phyloP scores from a whole-genome alignment of 352 stramenopile genomes.

The Phytophthora brassicae region DNA sequence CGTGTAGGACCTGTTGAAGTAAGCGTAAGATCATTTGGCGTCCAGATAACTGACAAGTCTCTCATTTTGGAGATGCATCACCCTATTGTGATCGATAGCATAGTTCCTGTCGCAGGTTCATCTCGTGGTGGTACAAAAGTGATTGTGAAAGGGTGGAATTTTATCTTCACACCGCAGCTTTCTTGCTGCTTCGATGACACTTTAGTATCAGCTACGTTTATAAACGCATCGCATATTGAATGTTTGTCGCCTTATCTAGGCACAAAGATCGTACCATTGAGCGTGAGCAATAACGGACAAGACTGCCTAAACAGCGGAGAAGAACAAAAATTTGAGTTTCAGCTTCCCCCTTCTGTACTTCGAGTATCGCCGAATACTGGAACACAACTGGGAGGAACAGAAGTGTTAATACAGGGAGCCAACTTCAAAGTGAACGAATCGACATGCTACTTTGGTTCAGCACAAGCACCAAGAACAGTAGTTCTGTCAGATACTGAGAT shows the following conservation, averaged over 20 bases:
- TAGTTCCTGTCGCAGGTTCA: conserved; percentile 34
- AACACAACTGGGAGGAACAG: conserved; percentile 53
- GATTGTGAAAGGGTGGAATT: conserved; percentile 47
- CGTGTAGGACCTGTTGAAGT: conserved; percentile 13
- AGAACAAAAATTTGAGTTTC: conserved; percentile 46
- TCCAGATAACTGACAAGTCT: not conserved
- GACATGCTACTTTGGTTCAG: conserved; percentile 39
- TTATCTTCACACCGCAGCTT: conserved; percentile 49
- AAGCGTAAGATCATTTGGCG: conserved; percentile 23
- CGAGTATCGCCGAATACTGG: conserved; percentile 38
- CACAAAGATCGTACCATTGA: conserved; percentile 24
- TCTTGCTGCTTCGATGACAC: conserved; percentile 67
- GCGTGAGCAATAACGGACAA: conserved; percentile 59
- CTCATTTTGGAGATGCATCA: conserved; percentile 35
- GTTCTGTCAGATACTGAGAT: conserved; percentile 45
- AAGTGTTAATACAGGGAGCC: conserved; percentile 39
- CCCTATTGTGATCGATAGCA: conserved; percentile 23
- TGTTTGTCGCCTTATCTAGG: conserved; percentile 52
- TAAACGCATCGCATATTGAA: conserved; percentile 60
- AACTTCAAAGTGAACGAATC: conserved; percentile 48
- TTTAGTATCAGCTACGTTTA: conserved; percentile 55
- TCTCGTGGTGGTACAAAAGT: conserved; percentile 47
- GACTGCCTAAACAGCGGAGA: conserved; percentile 48
- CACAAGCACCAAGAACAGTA: conserved; percentile 9
- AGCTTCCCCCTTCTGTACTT: conserved; percentile 29